Evolutionary conservation across 352 stramenopile species (phyloP).

Genomic region (Stramenopiles sp.): DNA sequence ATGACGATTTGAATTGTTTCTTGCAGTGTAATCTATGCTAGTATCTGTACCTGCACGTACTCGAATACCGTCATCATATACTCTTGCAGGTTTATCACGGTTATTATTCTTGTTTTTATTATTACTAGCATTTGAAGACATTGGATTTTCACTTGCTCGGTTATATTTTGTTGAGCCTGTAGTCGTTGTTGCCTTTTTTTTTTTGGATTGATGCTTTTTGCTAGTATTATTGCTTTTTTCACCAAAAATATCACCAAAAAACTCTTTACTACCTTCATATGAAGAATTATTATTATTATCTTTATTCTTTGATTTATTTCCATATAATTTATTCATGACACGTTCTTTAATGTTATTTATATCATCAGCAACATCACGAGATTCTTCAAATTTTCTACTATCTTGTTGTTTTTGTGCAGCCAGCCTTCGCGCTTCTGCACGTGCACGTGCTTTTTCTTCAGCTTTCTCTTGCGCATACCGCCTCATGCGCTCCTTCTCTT

Average conservation of each 20-base stretch:
- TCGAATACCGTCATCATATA: background rate
- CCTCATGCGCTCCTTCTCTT: background rate
- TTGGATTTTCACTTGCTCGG: background rate
- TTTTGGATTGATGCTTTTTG: background rate
- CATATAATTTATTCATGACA: background rate
- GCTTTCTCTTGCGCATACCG: background rate
- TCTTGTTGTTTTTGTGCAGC: background rate
- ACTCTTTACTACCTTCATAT: background rate
- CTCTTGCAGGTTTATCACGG: too few relatives aligned
- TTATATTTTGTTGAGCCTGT: too few relatives aligned
- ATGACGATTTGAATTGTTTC: background rate
- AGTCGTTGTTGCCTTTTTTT: too few relatives aligned
- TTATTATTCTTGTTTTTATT: too few relatives aligned
- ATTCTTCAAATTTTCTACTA: background rate
- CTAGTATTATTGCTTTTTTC: too few relatives aligned
- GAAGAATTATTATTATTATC: background rate
- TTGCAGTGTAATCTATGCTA: background rate
- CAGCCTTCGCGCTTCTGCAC: background rate
- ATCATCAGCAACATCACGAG: background rate
- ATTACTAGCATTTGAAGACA: background rate
- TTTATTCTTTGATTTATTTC: background rate
- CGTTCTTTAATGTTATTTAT: background rate
- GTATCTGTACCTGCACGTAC: background rate
- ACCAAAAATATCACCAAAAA: background rate
- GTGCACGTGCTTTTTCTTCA: background rate